Evolutionary conservation across 140 eudicot genomes (phyloP), one percentile per base, ranked within the genome.

Genomic region (Cichorium intybus): DNA sequence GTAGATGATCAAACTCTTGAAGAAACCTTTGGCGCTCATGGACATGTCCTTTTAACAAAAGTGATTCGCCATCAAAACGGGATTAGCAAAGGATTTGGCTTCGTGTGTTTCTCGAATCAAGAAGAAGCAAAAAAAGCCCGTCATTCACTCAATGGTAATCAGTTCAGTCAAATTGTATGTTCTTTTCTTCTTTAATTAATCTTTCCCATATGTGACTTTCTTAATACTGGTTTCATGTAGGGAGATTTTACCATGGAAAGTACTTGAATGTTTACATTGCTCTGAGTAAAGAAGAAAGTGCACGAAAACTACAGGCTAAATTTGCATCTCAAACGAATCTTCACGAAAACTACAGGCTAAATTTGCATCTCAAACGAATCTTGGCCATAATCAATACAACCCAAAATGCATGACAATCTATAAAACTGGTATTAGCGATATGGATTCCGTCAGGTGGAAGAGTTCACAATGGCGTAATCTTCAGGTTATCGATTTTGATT

Each of bases 71-170:
- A 75, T 39, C 35, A 72, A 9, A 58, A 65, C 27, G 88, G 88
- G 88, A 85, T n/a, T n/a, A n/a, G n/a, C n/a, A n/a, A n/a, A n/a
- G n/a, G n/a, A n/a, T n/a, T n/a, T n/a, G n/a, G n/a, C 56, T 79
- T 79, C 17, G 88, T 82, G 51, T n/a, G 70, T 52, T 75, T 82
- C 75, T 66, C 77, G 23, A 61, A 66, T 24, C 35, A 70, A 61
- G 82, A 60, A 28, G 84, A 70, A 43, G 87, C 79, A 66, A 68
- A 49, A 60, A 70, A 24, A 49, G 84, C 87, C 31, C 29, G 77
- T 62, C 60, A 73, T 21, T 73, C 81, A 9, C 72, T 81, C 8
- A 54, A 77, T 59, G 87, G 87, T 77, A 47, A 60, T 43, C 46
- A 39, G 27, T 14, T 43, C 10, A n/a, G n/a, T n/a, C n/a, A 5